Base-by-base conservation (phyloP, 805 yeast genomes). In the Saturnispora halmiae region DNA sequence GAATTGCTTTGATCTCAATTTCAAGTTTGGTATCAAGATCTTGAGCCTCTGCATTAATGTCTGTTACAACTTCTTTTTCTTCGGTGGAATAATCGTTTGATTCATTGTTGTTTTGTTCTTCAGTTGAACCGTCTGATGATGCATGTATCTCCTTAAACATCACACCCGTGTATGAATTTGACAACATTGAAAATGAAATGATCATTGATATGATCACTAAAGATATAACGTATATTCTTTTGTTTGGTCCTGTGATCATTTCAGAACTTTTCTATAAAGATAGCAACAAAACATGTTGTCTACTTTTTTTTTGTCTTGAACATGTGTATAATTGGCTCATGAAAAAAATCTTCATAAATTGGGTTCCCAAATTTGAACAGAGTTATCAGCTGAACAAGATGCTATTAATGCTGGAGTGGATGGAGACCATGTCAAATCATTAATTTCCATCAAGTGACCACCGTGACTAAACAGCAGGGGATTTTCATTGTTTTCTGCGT, bases 341-440 rank as follows among this genome's bases (percentile, higher is more conserved):
- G 18, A 13, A 31, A 13, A 15, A 28, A 36, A 18, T 3, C 3
- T 24, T 27, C 28, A 39, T 22, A 40, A 29, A 34, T 30, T 40
- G 1, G 95, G 94, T 51, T 70, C 75, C 94, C 95, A 88, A 2
- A 87, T 59, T 46, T 88, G 96, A n/a, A 87, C 62, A 1, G 88
- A 74, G 55, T 88, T 88, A 54, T 88, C 96, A 51, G 82, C 86
- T 0, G 85, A 76, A 4, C 82, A 90, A 52, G 86, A 77, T 3
- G 85, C 79, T 28, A 86, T 47, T 70, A 80, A 67, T 73, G 80
- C 73, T 4, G 76, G 73, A 42, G 75, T 82, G 44, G 77, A 77
- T 0, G 76, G 72, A 42, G 83, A 82, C 96, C 96, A 88, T 26
- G 76, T 70, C 22, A 86, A 61, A 51, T 87, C 96, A 48, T 81